Conservation (phyloP, 345 rosid species). For the Anacardium occidentale region DNA sequence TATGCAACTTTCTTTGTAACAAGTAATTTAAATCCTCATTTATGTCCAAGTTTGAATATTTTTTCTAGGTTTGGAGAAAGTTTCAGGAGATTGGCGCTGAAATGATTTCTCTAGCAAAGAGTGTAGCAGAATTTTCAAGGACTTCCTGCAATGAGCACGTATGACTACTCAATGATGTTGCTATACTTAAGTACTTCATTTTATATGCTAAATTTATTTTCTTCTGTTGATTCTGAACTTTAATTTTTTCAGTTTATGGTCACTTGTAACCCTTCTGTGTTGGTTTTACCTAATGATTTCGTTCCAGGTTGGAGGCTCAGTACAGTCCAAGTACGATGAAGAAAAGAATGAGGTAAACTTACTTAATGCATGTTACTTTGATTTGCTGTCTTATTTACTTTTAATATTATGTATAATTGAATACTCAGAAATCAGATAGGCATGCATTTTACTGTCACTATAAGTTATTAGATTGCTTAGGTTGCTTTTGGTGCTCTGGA, state of each 20-base stretch:
- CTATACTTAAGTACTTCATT: neutral
- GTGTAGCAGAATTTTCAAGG: conserved; percentile 61
- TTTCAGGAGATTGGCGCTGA: conserved; percentile 65
- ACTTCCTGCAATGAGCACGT: conserved; percentile 57
- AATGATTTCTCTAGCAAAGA: conserved; percentile 63
- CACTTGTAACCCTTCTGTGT: neutral
- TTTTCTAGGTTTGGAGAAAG: conserved; percentile 64
- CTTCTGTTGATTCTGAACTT: conserved; percentile 1
- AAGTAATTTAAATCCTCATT: conserved; percentile 3
- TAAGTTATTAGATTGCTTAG: neutral
- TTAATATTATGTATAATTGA: neutral
- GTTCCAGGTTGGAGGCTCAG: conserved; percentile 32
- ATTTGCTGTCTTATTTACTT: conserved; percentile 1
- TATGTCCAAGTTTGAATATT: conserved; percentile 7
- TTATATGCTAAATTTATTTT: neutral
- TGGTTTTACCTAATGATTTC: conserved; percentile 1
- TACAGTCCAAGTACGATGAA: conserved; percentile 17
- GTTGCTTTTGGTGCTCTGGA: conserved; percentile 3
- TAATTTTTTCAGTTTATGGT: neutral
- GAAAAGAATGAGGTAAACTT: conserved; percentile 40
- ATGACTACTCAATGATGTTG: conserved; percentile 22
- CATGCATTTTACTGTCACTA: neutral
- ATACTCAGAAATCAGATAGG: neutral
- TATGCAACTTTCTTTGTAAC: neutral
- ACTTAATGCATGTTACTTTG: neutral